A percentile compares a stretch with the other conserved stretches of the same genome.
These are phyloP conservation scores for Tephrocybe sp. DNA, from an alignment of 768 basidiomycete genomes.

Conservation along the genomic window DNA sequence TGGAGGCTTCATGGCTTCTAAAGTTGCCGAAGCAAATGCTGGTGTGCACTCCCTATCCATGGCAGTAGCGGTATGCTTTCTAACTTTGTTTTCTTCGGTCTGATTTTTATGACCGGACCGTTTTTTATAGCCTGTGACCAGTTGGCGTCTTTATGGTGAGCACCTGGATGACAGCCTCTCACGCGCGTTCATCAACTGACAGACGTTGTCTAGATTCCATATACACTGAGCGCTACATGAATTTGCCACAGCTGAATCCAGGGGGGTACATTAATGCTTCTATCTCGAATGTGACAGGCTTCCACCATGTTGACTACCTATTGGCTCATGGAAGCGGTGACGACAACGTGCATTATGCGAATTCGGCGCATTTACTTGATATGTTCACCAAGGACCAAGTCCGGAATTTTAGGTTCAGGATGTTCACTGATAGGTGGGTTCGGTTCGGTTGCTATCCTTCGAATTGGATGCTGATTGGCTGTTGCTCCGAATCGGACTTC, in stretches of 20 bases:
- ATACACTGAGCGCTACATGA: conserved; percentile 98
- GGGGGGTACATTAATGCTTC: conserved; percentile 89
- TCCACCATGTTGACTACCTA: conserved; percentile 74
- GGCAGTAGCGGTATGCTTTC: conserved; percentile 73
- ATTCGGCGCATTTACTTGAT: conserved; percentile 88
- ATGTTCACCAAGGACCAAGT: conserved; percentile 83
- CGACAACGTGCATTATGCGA: conserved; percentile 94
- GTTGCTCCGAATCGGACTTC: conserved; percentile 15
- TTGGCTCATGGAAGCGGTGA: conserved; percentile 94
- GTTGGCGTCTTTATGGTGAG: conserved; percentile 79
- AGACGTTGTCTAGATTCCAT: conserved; percentile 65
- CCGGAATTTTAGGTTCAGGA: conserved; percentile 78
- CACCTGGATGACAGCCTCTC: conserved; percentile 4
- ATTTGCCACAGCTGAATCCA: conserved; percentile 71
- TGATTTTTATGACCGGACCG: not conserved
- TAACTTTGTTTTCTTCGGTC: conserved; percentile 2
- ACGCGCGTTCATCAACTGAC: conserved; percentile 7
- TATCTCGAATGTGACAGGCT: conserved; percentile 85
- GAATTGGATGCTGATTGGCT: conserved; percentile 14
- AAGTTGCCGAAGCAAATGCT: conserved; percentile 87
- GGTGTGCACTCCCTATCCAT: conserved; percentile 89
- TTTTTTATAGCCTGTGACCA: conserved; percentile 70
- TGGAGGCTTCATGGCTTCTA: conserved; percentile 94
- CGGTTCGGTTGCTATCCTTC: conserved; percentile 11
- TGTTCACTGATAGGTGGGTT: conserved; percentile 93